Evolutionary conservation across 805 yeast genomes (phyloP), one percentile per base, ranked within the genome.

Genomic region (Saccharomyces jurei): DNA sequence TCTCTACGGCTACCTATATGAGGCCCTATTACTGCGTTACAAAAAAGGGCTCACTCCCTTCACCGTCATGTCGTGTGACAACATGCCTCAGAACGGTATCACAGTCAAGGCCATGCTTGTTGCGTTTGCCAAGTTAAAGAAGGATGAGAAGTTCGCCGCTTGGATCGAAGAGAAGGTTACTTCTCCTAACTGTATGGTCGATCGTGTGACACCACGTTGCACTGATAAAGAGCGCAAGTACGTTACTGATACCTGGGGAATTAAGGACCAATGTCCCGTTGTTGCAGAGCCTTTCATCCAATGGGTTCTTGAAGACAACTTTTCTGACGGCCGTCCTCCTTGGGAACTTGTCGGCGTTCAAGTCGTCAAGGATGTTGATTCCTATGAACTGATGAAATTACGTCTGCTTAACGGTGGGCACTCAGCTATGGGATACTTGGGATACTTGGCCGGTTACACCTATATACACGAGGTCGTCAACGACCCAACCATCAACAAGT

Each of bases 51-150:
- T 30, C 11, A 28, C 48, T 30, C 53, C 55, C n/a, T 53, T 53
- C 27, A 53, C 55, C n/a, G 46, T 53, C 11, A 53, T 53, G 55
- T 53, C 55, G 4, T 53, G 55, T n/a, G 55, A 53, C 22, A 53
- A 53, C 21, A 53, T 53, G 55, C 55, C 55, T 6, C 46, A 53
- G 6, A 53, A 53, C 44, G 55, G 55, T 21, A 46, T 26, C 13
- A 53, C 55, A 14, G n/a, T 53, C 31, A 53, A 50, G 46, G 17
- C 50, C 4, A 50, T 50, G 53, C 46, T 53, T 17, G 27, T 50
- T 50, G 52, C 49, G 5, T 53, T 53, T 26, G 52, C 53, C 17
- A 53, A 50, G 31, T 28, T 44, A 44, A 31, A 31, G 36, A 53
- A 50, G 32, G 29, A 53, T 28, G 22, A 26, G 17, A 26, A 50